Conservation (phyloP, 305 asterid genomes). For the Andrographis paniculata region DNA sequence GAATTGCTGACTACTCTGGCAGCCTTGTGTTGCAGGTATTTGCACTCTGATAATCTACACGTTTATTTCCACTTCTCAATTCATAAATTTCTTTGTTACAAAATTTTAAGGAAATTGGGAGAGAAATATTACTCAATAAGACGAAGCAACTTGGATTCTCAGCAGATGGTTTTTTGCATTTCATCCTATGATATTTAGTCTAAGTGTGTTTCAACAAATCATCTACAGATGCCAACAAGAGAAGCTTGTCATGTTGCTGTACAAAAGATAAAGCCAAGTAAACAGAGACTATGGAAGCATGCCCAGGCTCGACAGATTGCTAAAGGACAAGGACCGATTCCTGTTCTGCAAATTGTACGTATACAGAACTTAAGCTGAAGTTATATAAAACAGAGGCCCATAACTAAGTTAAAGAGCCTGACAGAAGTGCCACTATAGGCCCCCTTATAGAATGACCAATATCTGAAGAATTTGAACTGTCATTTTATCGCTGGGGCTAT, state of each 20-base stretch:
- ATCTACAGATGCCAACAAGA: constrained; percentile 81
- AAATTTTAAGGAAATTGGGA: too few relatives aligned
- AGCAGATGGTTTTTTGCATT: background rate
- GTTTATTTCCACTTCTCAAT: too few relatives aligned
- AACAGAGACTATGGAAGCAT: constrained; percentile 97
- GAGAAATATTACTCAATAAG: too few relatives aligned
- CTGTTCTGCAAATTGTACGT: constrained; percentile 92
- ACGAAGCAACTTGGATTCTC: background rate
- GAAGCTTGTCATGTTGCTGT: constrained; percentile 99
- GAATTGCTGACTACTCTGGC: constrained; percentile 99
- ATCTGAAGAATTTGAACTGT: too few relatives aligned
- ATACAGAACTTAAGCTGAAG: background rate
- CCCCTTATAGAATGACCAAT: too few relatives aligned
- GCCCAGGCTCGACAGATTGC: constrained; percentile 89
- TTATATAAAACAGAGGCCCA: background rate
- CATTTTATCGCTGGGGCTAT: background rate
- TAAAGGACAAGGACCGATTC: constrained; percentile 67
- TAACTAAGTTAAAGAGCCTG: background rate
- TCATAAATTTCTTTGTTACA: too few relatives aligned
- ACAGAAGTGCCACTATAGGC: too few relatives aligned
- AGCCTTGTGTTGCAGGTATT: constrained; percentile 96
- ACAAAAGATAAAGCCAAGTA: constrained; percentile 78
- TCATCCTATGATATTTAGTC: background rate
- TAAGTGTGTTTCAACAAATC: constrained; percentile 7
- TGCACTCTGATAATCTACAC: background rate